phyloP scores from a whole-genome alignment of 352 stramenopile species.

The Plasmopara muralis region DNA sequence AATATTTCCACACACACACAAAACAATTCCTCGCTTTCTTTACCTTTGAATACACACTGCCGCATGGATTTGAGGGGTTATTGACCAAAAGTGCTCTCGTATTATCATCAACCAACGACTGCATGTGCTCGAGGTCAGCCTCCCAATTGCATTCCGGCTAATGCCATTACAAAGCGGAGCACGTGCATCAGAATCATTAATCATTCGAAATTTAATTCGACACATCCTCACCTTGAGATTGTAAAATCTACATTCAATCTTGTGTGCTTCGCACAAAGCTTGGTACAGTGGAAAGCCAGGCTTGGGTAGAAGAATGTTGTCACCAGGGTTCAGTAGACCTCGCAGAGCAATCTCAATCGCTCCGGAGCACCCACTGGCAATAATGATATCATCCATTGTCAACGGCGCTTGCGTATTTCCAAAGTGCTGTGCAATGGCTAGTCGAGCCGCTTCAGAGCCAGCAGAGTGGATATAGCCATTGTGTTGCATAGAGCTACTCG shows the following conservation, averaged over 20 bases:
- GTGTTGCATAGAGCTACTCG: conserved; percentile 62
- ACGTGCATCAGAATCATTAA: neutral
- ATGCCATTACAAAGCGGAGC: neutral
- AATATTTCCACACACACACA: no score
- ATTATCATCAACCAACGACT: conserved; percentile 76
- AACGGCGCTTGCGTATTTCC: conserved; percentile 44
- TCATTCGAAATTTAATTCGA: neutral
- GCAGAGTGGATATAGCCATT: conserved; percentile 92
- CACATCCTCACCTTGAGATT: conserved; percentile 42
- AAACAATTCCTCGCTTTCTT: neutral
- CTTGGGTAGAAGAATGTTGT: conserved; percentile 91
- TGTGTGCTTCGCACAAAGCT: conserved; percentile 89
- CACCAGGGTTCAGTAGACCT: conserved; percentile 84
- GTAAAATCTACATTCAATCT: conserved; percentile 91
- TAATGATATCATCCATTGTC: conserved; percentile 90
- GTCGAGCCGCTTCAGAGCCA: conserved; percentile 75
- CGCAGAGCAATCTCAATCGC: conserved; percentile 91
- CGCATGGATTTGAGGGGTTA: conserved; percentile 94
- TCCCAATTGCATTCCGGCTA: conserved; percentile 89
- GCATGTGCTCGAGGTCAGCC: conserved; percentile 87
- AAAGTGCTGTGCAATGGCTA: conserved; percentile 86
- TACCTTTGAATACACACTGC: conserved; percentile 89
- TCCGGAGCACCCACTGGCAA: conserved; percentile 90
- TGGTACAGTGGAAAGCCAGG: conserved; percentile 95
- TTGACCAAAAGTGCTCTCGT: conserved; percentile 93